Percentiles rank a stretch among this genome's conserved stretches.
phyloP scores from a whole-genome alignment of 1,284 basidiomycete genomes.

The Inonotus hispidus region DNA sequence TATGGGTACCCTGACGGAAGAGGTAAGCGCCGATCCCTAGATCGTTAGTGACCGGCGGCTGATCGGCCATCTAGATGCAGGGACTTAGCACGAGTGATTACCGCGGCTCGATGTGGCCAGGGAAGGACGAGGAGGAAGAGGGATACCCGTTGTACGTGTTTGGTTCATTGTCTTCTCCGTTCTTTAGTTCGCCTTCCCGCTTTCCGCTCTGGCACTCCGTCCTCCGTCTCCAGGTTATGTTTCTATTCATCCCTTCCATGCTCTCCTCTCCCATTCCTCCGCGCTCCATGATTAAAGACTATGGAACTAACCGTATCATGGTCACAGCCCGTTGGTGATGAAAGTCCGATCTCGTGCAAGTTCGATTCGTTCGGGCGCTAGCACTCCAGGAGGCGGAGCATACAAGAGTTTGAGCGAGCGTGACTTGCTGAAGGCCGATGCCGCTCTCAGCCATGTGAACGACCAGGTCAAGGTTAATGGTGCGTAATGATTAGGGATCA shows the following conservation, averaged over 20 bases:
- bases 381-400: conserved; percentile 79
- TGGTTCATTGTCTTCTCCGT: conserved; percentile 17
- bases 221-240: not conserved
- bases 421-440: conserved; percentile 80
- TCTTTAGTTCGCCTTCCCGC: not conserved
- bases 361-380: conserved; percentile 81
- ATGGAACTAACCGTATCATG: not conserved
- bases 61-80: conserved; percentile 59
- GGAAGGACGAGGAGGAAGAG: conserved; percentile 81
- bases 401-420: conserved; percentile 77
- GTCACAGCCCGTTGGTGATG: conserved; percentile 76
- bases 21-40: conserved; percentile 34
- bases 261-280: not conserved
- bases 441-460: conserved; percentile 64
- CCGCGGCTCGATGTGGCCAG: conserved; percentile 70
- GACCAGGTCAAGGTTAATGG: conserved; percentile 26
- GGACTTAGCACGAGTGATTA: conserved; percentile 83
- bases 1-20: conserved; percentile 90
- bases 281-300: not conserved
- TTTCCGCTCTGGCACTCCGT: not conserved
- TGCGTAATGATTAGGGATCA: not conserved
- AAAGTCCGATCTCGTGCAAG: conserved; percentile 86
- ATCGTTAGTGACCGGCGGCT: not conserved
- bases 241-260: conserved; percentile 16
- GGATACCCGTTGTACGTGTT: conserved; percentile 79